Base-by-base conservation (phyloP, 805 yeast species). In the Debaryomyces prosopidis region DNA sequence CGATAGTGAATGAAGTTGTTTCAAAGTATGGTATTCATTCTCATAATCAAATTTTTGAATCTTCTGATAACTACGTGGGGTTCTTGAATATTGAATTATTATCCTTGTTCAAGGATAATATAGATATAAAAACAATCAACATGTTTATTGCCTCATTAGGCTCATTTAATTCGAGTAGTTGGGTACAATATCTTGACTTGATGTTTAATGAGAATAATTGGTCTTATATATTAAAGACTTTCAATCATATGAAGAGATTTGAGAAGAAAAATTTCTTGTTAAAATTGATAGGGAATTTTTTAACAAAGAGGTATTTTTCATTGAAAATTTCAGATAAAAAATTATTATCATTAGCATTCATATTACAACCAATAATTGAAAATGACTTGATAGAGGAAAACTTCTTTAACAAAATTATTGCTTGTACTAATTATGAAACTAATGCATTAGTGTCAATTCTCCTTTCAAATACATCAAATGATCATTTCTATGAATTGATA, bases 1-100 rank as follows among this genome's bases (percentile, higher is more conserved):
- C 68, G 1, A 42, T 62, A 11, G 47, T 61, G 12, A 59, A 57
- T 28, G 73, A 69, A 44, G 49, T 54, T 5, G 39, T 33, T 17
- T 4, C 39, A 12, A 27, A 34, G 7, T 23, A 18, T 18, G 48
- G 43, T 16, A 32, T 57, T 23, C 49, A 45, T 3, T 42, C 40
- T 19, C 39, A 42, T 9, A 28, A 44, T 26, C 39, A 41, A 15
- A 42, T 43, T 4, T 49, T 58, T 6, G 27, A 15, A 14, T 48
- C 51, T 33, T 40, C 63, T 32, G 54, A 53, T 11, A 45, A 53
- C 4, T 66, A 65, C 46, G 45, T 52, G 17, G 44, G 36, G 0
- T 68, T 37, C 46, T 49, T 68, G 33, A 35, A 50, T 28, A 33
- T 23, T 4, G 57, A 55, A 27, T 40, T 66, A n/a, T 45, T 64